A percentile compares a stretch with the other conserved stretches of the same genome.
Conservation (phyloP, 1,139 yeast genomes). For the Dujonia santamariae region DNA sequence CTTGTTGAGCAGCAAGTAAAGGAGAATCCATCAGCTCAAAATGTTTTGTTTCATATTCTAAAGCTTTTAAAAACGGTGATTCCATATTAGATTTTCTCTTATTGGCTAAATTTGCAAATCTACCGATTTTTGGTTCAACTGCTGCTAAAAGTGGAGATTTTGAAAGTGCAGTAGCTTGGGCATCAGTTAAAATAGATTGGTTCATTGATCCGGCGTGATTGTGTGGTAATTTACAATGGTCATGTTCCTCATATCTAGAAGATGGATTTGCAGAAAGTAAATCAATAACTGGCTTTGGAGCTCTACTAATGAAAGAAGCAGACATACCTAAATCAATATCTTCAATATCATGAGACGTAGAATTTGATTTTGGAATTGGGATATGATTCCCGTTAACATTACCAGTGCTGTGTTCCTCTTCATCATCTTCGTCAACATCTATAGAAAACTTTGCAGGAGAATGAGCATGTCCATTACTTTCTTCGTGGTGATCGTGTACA, state of each 20-base stretch:
- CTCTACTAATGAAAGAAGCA: constrained; percentile 41
- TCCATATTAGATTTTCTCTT: constrained; percentile 12
- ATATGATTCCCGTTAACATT: constrained; percentile 5
- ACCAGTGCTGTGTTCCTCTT: constrained; percentile 1
- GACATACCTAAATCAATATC: constrained; percentile 44
- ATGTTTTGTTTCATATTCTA: constrained; percentile 8
- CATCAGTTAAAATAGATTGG: constrained; percentile 39
- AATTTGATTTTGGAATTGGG: constrained; percentile 3
- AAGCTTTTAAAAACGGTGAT: constrained; percentile 16
- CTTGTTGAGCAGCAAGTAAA: constrained; percentile 41
- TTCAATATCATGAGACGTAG: constrained; percentile 22
- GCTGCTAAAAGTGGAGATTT: constrained; percentile 53
- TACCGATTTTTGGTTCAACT: constrained; percentile 55
- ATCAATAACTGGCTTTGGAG: constrained; percentile 37
- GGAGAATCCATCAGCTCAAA: constrained; percentile 26
- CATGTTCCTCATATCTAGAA: constrained; percentile 23
- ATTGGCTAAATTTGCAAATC: constrained; percentile 46
- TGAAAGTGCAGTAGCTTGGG: constrained; percentile 52
- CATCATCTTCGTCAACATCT: constrained; percentile 12
- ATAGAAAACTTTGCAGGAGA: constrained; percentile 16
- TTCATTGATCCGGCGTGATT: constrained; percentile 39
- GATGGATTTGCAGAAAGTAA: constrained; percentile 19
- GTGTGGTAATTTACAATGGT: constrained; percentile 35
- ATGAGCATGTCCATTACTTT: constrained; percentile 11
- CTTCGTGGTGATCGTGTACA: constrained; percentile 16